phyloP scores from a whole-genome alignment of 2,329 filamentous ascomycete species.

The Penicillium sp. region DNA sequence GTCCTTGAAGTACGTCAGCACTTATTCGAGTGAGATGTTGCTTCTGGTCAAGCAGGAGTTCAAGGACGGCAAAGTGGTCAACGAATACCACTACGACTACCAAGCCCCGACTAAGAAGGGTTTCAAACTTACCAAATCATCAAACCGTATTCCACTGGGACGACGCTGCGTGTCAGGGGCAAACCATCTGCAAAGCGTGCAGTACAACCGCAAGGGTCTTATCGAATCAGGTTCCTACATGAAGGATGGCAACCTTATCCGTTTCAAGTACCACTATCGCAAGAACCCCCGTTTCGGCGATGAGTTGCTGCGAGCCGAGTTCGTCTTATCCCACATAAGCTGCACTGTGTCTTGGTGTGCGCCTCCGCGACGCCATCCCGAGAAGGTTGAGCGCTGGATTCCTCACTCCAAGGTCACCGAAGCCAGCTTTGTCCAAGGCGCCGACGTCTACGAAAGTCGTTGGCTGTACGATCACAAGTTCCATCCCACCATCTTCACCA shows the following conservation, averaged over 20 bases:
- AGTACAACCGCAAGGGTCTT: constrained; percentile 54
- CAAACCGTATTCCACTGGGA: constrained; percentile 42
- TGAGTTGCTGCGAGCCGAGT: constrained; percentile 56
- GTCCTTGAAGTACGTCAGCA: constrained; percentile 45
- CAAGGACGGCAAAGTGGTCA: constrained; percentile 40
- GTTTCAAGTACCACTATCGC: constrained; percentile 55
- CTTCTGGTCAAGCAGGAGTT: constrained; percentile 47
- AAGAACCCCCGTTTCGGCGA: constrained; percentile 54
- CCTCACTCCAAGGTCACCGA: constrained; percentile 54
- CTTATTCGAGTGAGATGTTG: constrained; percentile 47
- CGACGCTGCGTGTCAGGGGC: constrained; percentile 48
- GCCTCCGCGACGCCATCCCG: constrained; percentile 48
- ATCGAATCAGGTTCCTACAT: constrained; percentile 54
- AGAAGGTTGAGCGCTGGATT: constrained; percentile 55
- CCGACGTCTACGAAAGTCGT: constrained; percentile 52
- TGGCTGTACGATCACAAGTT: constrained; percentile 51
- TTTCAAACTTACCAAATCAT: constrained; percentile 23
- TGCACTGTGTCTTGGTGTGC: constrained; percentile 55
- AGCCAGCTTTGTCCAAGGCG: constrained; percentile 53
- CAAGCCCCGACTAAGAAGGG: constrained; percentile 23
- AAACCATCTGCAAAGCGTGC: constrained; percentile 46
- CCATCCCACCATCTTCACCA: constrained; percentile 47
- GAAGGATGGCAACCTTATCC: constrained; percentile 50
- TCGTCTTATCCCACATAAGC: constrained; percentile 52
- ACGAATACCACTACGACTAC: constrained; percentile 52